A percentile compares a stretch with the other conserved stretches of the same genome.
phyloP scores from a whole-genome alignment of 345 rosid genomes.

The Syzygium oleosum region DNA sequence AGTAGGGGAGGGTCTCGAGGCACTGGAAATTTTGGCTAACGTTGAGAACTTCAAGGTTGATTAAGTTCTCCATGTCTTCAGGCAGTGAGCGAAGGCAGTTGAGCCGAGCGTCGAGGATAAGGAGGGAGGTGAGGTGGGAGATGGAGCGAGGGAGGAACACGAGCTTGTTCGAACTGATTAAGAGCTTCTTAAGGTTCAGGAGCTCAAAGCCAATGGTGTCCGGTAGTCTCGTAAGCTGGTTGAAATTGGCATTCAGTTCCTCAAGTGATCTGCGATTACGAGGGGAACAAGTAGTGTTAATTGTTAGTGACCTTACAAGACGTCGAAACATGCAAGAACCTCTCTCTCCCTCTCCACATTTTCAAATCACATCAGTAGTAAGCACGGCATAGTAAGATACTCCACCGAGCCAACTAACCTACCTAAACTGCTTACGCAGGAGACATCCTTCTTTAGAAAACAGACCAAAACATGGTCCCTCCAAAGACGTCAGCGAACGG shows the following conservation, averaged over 20 bases:
- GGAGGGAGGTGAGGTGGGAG: slow-evolving; percentile 54
- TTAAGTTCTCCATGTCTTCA: slow-evolving; percentile 63
- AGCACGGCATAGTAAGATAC: not conserved
- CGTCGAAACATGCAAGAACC: not conserved
- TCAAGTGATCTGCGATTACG: slow-evolving; percentile 45
- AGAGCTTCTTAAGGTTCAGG: slow-evolving; percentile 55
- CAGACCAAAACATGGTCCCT: not conserved
- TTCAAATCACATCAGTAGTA: not conserved
- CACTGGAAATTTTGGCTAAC: slow-evolving; percentile 82
- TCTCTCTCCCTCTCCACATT: not conserved
- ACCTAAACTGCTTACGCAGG: not conserved
- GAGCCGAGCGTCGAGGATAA: slow-evolving; percentile 58
- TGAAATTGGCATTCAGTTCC: slow-evolving; percentile 85
- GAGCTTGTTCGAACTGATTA: slow-evolving; percentile 72
- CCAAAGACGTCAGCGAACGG: not conserved
- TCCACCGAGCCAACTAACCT: not conserved
- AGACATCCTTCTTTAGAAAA: not conserved
- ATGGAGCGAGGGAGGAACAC: slow-evolving; percentile 53
- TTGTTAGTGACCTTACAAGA: not conserved
- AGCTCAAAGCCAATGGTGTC: slow-evolving; percentile 66
- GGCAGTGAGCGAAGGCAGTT: slow-evolving; percentile 75
- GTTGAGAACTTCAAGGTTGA: slow-evolving; percentile 62
- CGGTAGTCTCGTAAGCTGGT: slow-evolving; percentile 65
- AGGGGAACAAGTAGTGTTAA: not conserved
- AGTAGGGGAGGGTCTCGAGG: slow-evolving; percentile 46